Base-by-base conservation (phyloP, 176 grass and related monocot species). In the Typha latifolia region DNA sequence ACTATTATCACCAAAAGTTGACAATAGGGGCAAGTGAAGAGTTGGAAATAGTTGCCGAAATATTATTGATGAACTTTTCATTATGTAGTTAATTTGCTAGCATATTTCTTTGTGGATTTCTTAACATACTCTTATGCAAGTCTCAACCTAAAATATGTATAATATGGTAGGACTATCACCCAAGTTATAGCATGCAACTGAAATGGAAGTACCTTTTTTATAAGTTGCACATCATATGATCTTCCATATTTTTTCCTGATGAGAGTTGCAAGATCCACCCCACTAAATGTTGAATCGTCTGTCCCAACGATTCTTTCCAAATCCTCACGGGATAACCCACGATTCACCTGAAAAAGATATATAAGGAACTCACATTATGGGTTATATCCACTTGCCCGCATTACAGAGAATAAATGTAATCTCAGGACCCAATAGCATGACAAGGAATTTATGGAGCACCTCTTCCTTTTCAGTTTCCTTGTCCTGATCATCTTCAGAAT, bases 171-270 rank as follows among this genome's bases (percentile, higher is more conserved):
- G 16, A 59, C n/a, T 2, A 16, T 9, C 16, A 7, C 53, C n/a
- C 29, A 64, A 34, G n/a, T 49, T 29, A 24, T 68, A 50, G 20
- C 15, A 59, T 14, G 32, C 18, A 13, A 15, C 3, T 23, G 14
- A 49, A 72, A 67, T 12, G 15, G 62, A 24, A 66, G 6, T 65
- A 86, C 84, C 84, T 97, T 92, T 66, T 73, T 78, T 51, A 97
- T 97, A 53, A 97, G 68, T 14, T 85, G 87, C 0, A 97, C 94
- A 43, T 97, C 94, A 82, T 97, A 97, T 7, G 89, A 92, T 52
- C 94, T 84, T 1, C 94, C 94, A 62, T 97, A 97, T 43, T 89
- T 91, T 29, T 89, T 82, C 67, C 89, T 84, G 72, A 97, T 92
- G 4, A 97, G 89, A 62, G 71, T 86, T 5, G 94, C 94, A 22